These are phyloP conservation scores for Pyrenochaeta sp. DNA, from an alignment of 2,329 filamentous ascomycete genomes.

Conservation along the genomic window DNA sequence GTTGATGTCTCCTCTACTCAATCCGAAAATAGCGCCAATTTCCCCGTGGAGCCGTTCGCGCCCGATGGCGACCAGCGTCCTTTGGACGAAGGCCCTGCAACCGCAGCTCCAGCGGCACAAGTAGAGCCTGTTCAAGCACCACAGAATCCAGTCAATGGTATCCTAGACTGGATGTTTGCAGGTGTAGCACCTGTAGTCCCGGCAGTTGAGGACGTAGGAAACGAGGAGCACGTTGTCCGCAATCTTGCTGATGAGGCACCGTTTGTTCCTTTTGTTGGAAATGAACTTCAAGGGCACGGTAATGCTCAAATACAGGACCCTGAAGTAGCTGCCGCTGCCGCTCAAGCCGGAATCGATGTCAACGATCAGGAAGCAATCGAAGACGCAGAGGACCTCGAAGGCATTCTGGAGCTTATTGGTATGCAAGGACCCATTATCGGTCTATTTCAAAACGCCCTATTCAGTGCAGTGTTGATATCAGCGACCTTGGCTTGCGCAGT, in stretches of 20 bases:
- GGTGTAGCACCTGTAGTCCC: constrained; percentile 50
- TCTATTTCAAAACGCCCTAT: constrained; percentile 92
- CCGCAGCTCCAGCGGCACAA: constrained; percentile 8
- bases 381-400: constrained; percentile 91
- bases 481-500: constrained; percentile 86
- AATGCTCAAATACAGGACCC: constrained; percentile 55
- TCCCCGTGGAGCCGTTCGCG: constrained; percentile 2
- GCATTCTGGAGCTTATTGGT: constrained; percentile 92
- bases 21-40: constrained; percentile 2
- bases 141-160: constrained; percentile 34
- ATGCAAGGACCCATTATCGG: constrained; percentile 93
- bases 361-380: constrained; percentile 77
- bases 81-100: constrained; percentile 9
- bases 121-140: constrained; percentile 21
- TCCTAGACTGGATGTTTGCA: constrained; percentile 59
- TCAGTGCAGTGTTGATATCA: constrained; percentile 87
- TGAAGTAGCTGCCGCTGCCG: constrained; percentile 71
- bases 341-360: constrained; percentile 72
- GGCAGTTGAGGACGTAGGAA: constrained; percentile 36
- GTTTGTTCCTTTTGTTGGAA: constrained; percentile 64
- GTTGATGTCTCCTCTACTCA: constrained; percentile 9
- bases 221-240: constrained; percentile 69
- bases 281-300: constrained; percentile 38
- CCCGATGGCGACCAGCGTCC: constrained; percentile 3
- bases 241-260: constrained; percentile 68